A percentile compares a stretch with the other conserved stretches of the same genome.
Conservation (phyloP, 208 protist genomes). For the Crithidia brevicula region DNA sequence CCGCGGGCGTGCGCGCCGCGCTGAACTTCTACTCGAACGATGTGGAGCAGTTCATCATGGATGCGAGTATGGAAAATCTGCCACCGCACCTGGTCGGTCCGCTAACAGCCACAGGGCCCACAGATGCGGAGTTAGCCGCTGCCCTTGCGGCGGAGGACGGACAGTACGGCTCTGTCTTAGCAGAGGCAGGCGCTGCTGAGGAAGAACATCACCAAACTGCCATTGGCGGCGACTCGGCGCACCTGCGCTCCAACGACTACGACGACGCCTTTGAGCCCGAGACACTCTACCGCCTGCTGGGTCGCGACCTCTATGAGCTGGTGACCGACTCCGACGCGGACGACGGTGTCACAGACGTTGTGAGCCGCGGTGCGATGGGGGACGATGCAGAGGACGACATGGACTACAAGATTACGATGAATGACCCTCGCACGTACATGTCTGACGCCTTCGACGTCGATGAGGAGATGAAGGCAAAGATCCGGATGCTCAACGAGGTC, state of each 20-base stretch:
- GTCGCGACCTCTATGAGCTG: conserved; percentile 54
- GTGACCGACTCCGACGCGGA: conserved; percentile 53
- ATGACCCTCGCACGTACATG: conserved; percentile 31
- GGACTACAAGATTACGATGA: conserved; percentile 26
- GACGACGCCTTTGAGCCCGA: conserved; percentile 35
- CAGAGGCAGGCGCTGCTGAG: background rate
- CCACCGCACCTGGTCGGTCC: conserved; percentile 73
- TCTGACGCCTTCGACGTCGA: conserved; percentile 71
- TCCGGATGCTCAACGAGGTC: conserved; percentile 82
- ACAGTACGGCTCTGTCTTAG: background rate
- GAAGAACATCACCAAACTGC: background rate
- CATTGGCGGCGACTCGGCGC: background rate
- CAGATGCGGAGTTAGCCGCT: conserved; percentile 26
- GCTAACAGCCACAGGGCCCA: conserved; percentile 31
- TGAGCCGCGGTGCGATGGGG: conserved; percentile 7
- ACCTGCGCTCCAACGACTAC: conserved; percentile 35
- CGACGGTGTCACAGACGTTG: conserved; percentile 25
- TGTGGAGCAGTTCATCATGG: conserved; percentile 89
- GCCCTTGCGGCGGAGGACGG: conserved; percentile 21
- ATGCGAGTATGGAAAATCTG: conserved; percentile 86
- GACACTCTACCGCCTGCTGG: conserved; percentile 44
- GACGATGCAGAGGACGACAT: conserved; percentile 16
- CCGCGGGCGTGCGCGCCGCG: conserved; percentile 54
- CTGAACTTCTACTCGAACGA: conserved; percentile 87
- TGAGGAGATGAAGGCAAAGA: conserved; percentile 79